A percentile compares a stretch with the other conserved stretches of the same genome.
These are phyloP conservation scores for Bipolaris victoriae DNA, from an alignment of 2,329 filamentous ascomycete species.

Conservation along the genomic window DNA sequence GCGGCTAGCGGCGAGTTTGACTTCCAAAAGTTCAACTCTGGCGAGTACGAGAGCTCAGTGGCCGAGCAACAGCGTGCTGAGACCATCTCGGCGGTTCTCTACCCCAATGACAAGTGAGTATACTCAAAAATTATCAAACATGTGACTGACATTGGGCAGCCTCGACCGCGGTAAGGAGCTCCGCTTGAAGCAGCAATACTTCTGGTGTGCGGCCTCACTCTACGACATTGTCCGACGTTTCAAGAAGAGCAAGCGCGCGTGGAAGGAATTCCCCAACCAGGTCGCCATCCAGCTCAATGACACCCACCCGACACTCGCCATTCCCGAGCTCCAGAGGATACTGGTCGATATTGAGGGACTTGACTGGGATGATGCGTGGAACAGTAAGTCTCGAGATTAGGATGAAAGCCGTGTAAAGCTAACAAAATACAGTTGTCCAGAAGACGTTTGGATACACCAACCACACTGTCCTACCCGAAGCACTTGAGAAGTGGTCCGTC, in stretches of 20 bases:
- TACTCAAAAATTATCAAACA: background rate
- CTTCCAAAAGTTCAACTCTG: conserved; percentile 99
- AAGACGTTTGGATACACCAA: conserved; percentile 93
- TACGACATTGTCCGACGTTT: conserved; percentile 96
- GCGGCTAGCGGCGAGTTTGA: conserved; percentile 97
- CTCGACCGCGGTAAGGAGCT: conserved; percentile 96
- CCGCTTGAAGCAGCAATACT: conserved; percentile 98
- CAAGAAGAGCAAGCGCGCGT: conserved; percentile 93
- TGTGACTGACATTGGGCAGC: conserved; percentile 31
- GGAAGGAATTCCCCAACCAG: conserved; percentile 91
- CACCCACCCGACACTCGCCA: conserved; percentile 93
- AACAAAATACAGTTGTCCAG: conserved; percentile 51
- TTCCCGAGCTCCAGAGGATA: conserved; percentile 94
- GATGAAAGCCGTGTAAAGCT: conserved; percentile 4
- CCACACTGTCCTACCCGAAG: conserved; percentile 96
- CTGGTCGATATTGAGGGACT: conserved; percentile 87
- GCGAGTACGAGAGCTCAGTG: conserved; percentile 96
- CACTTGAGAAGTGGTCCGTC: conserved; percentile 98
- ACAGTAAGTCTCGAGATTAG: conserved; percentile 58
- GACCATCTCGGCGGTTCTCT: conserved; percentile 96
- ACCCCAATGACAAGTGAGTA: conserved; percentile 85
- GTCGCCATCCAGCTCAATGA: conserved; percentile 98
- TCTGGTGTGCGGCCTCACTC: conserved; percentile 97
- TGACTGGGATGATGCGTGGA: conserved; percentile 92
- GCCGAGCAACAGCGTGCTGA: conserved; percentile 99